Evolutionary conservation across 768 basidiomycete species (phyloP).

Genomic region (Boletus pseudo-olivaceus): DNA sequence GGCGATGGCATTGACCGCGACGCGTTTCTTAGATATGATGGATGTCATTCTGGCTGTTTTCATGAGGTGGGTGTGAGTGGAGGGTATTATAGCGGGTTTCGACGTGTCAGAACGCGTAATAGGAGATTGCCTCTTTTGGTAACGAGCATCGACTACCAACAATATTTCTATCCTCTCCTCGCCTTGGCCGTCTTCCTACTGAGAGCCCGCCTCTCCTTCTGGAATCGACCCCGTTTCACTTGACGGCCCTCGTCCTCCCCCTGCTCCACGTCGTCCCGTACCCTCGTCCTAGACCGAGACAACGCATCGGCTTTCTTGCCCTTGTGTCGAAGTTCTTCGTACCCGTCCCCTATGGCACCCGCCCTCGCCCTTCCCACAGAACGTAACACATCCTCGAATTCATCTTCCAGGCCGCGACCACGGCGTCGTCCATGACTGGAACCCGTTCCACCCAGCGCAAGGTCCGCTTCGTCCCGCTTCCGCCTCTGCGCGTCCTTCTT

Average conservation of each 20-base stretch:
- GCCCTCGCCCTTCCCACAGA: conserved; percentile 48
- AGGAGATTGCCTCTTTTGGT: neutral
- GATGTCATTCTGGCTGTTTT: neutral
- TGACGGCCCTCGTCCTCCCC: conserved; percentile 28
- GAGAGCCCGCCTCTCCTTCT: conserved; percentile 39
- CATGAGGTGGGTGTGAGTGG: neutral
- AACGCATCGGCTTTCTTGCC: conserved; percentile 63
- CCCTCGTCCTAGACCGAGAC: conserved; percentile 49
- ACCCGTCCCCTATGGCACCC: conserved; percentile 61
- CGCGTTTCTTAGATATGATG: conserved; percentile 11
- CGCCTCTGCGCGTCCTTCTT: conserved; percentile 79
- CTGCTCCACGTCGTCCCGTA: conserved; percentile 25
- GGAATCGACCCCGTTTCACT: conserved; percentile 41
- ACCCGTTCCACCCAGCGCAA: conserved; percentile 77
- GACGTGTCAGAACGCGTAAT: neutral
- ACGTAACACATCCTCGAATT: conserved; percentile 77
- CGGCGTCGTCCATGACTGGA: conserved; percentile 52
- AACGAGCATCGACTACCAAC: no score
- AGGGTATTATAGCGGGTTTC: neutral
- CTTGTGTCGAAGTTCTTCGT: conserved; percentile 71
- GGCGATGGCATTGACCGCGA: neutral
- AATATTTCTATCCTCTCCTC: conserved; percentile 15
- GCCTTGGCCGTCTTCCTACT: conserved; percentile 25
- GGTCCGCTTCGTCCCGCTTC: conserved; percentile 75
- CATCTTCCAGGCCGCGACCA: conserved; percentile 75